A percentile compares a stretch with the other conserved stretches of the same genome.
phyloP scores from a whole-genome alignment of 345 rosid species.

The Crucihimalaya himalaica region DNA sequence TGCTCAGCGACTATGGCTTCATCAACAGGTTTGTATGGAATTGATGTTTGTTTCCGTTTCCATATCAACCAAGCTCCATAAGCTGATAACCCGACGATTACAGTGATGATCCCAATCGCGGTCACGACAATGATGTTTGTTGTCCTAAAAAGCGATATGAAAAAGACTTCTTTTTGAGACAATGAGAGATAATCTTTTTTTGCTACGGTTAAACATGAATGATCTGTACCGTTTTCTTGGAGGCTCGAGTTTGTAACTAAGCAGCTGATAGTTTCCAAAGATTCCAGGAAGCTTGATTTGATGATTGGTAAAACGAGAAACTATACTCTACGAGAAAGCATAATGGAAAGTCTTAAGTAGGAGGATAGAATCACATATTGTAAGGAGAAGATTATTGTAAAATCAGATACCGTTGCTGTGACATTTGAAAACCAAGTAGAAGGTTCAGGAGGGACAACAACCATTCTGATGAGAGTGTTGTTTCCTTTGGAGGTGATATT shows the following conservation, averaged over 20 bases:
- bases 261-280: conserved; percentile 64
- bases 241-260: conserved; percentile 69
- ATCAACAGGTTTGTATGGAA: conserved; percentile 61
- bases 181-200: neutral
- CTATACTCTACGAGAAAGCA: conserved; percentile 50
- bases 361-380: neutral
- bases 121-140: conserved; percentile 35
- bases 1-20: conserved; percentile 49
- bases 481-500: conserved; percentile 64
- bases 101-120: conserved; percentile 13
- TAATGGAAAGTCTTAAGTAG: neutral
- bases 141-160: conserved; percentile 47
- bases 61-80: conserved; percentile 50
- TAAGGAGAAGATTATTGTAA: neutral
- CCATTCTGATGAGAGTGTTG: conserved; percentile 55
- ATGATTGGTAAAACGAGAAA: conserved; percentile 64
- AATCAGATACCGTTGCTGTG: conserved; percentile 57
- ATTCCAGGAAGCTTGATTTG: conserved; percentile 62
- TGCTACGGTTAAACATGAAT: neutral
- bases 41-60: conserved; percentile 47
- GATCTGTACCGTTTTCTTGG: conserved; percentile 46
- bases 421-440: conserved; percentile 55
- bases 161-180: neutral
- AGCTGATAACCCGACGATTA: conserved; percentile 43
- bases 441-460: conserved; percentile 58